phyloP scores from a whole-genome alignment of 192 early-diverging fungal genomes.

The Paraglomus brasilianum region DNA sequence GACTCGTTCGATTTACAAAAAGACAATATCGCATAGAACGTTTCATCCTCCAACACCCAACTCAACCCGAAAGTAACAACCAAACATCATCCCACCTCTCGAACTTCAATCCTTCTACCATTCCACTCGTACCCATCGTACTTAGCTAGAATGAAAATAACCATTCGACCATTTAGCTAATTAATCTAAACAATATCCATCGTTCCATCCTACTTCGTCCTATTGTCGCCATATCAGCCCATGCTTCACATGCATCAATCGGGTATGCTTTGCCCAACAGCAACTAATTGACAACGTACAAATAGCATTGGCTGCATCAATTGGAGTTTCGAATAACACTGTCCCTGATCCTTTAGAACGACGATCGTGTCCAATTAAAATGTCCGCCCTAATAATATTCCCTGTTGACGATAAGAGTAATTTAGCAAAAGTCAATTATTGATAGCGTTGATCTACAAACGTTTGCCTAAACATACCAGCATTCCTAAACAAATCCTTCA shows the following conservation, averaged over 20 bases:
- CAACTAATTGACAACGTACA: conserved; percentile 53
- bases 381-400: conserved; percentile 67
- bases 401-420: conserved; percentile 43
- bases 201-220: background rate
- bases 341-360: conserved; percentile 73
- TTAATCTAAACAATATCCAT: conserved; percentile 7
- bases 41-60: conserved; percentile 21
- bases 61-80: conserved; percentile 27
- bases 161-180: conserved; percentile 29
- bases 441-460: too few relatives aligned
- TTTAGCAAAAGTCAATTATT: too few relatives aligned
- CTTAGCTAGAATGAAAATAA: conserved; percentile 60
- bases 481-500: conserved; percentile 82
- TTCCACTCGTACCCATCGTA: conserved; percentile 81
- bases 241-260: background rate
- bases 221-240: background rate
- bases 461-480: conserved; percentile 43
- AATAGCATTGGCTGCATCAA: conserved; percentile 70
- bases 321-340: conserved; percentile 68
- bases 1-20: background rate
- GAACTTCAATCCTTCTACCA: conserved; percentile 73
- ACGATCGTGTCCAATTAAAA: conserved; percentile 56
- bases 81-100: conserved; percentile 60
- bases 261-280: background rate
- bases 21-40: background rate